Evolutionary conservation across 495 filamentous ascomycete species (phyloP), one percentile per base, ranked within the genome.

Genomic region (Penicillium atrosanguineum): DNA sequence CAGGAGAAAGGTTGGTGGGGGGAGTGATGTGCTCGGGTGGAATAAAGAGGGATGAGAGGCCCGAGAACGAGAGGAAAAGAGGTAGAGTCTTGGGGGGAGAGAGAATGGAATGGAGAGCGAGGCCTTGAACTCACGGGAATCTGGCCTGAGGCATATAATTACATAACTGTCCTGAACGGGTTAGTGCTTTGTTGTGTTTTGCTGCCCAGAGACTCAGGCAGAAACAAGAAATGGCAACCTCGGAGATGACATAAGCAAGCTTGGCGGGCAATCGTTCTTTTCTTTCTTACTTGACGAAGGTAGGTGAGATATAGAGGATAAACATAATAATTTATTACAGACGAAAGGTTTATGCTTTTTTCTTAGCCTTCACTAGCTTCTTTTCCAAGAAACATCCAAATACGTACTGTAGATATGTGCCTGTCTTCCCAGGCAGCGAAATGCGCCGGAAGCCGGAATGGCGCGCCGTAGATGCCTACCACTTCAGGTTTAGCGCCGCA

Each of bases 41-140:
- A 46, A 41, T 47, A 46, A 52, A 46, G 26, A 48, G 38, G 36
- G 46, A 57, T 23, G 50, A 57, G 45, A 44, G 46, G 42, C 15
- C 8, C 21, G 52, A 40, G 56, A 52, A 54, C 41, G 57, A 52
- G 46, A 60, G 46, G 53, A 60, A 70, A 65, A 53, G 53, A 56
- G 58, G 59, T 42, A 54, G 61, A 56, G 31, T 34, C 50, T 61
- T 58, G 57, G 58, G 52, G 56, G 57, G 56, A 45, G 39, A 44
- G n/a, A 63, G 69, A 70, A 68, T 68, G 68, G 62, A 69, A 69
- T 72, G 69, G 68, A 69, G 71, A 71, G 64, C 64, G 62, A 70
- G 67, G 67, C 64, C 60, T 56, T 67, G 53, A 62, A 49, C 67
- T 47, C 47, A 40, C 38, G 38, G 38, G n/a, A 1, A 61, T 52